Evolutionary conservation across 2,329 filamentous ascomycete species (phyloP).

Genomic region (Botryotinia calthae): DNA sequence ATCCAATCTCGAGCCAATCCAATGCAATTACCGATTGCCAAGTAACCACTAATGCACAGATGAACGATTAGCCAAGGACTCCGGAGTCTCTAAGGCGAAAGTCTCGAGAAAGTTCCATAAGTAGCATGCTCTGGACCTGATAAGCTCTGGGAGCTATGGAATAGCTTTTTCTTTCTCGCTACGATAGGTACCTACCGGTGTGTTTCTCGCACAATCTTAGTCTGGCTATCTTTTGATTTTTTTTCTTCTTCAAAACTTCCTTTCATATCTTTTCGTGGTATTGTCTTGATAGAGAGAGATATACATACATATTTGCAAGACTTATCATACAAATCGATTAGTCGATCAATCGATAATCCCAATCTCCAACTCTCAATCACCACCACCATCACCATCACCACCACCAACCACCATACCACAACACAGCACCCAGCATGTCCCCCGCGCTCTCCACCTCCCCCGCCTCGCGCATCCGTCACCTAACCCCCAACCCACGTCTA

Average conservation of each 20-base stretch:
- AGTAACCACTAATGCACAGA: neutral
- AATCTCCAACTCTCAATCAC: neutral
- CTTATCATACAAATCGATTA: neutral
- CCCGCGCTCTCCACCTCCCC: neutral
- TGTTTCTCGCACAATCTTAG: neutral
- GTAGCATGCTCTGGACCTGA: no score
- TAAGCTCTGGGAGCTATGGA: neutral
- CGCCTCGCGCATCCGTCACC: constrained; percentile 1
- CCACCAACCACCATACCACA: neutral
- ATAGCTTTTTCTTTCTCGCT: neutral
- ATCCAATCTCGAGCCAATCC: neutral
- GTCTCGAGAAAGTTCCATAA: neutral
- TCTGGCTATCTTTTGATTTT: neutral
- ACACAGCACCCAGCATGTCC: neutral
- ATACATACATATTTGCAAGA: neutral
- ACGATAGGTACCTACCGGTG: neutral
- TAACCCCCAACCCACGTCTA: constrained; percentile 3
- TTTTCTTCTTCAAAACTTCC: neutral
- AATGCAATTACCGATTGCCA: neutral
- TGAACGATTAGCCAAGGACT: neutral
- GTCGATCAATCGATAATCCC: neutral
- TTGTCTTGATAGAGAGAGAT: neutral
- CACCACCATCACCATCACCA: neutral
- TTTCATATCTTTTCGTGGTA: no score
- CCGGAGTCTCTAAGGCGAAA: neutral